A percentile compares a stretch with the other conserved stretches of the same genome.
These are phyloP conservation scores for Solanum ossicruentum DNA, from an alignment of 257 asterid genomes.

Conservation along the genomic window DNA sequence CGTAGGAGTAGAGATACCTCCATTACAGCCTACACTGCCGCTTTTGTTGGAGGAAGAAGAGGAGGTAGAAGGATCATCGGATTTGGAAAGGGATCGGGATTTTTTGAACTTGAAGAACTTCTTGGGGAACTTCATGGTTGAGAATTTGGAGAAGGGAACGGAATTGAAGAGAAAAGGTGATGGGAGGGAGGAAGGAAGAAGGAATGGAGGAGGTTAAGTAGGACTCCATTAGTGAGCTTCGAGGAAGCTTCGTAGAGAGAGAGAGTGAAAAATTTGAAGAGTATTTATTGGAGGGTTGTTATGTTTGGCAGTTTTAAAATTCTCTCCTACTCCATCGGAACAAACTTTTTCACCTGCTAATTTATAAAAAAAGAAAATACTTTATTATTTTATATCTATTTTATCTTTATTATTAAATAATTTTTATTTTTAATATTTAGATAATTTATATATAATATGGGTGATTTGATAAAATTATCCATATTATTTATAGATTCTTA, in stretches of 20 bases:
- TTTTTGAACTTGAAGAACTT: constrained; percentile 24
- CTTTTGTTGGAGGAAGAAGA: neutral
- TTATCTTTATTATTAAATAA: too few relatives aligned
- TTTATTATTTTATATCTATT: too few relatives aligned
- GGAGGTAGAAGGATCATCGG: constrained; percentile 17
- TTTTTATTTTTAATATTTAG: too few relatives aligned
- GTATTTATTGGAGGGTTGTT: constrained; percentile 3
- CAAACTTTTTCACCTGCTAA: neutral
- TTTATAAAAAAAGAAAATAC: too few relatives aligned
- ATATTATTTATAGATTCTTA: too few relatives aligned
- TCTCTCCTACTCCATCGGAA: neutral
- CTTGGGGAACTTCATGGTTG: constrained; percentile 9
- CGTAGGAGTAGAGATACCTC: constrained; percentile 43
- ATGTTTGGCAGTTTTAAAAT: neutral
- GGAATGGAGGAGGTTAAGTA: constrained; percentile 1
- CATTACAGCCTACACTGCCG: neutral
- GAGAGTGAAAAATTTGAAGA: constrained; percentile 2
- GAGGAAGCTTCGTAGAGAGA: constrained; percentile 38
- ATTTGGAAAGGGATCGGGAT: constrained; percentile 8
- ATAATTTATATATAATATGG: too few relatives aligned
- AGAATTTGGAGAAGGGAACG: neutral
- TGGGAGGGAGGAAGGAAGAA: neutral
- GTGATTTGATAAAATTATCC: too few relatives aligned
- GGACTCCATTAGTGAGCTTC: constrained; percentile 37
- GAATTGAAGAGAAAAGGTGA: neutral